Base-by-base conservation (phyloP, 2,329 filamentous ascomycete genomes). In the Fusarium phyllophilum region DNA sequence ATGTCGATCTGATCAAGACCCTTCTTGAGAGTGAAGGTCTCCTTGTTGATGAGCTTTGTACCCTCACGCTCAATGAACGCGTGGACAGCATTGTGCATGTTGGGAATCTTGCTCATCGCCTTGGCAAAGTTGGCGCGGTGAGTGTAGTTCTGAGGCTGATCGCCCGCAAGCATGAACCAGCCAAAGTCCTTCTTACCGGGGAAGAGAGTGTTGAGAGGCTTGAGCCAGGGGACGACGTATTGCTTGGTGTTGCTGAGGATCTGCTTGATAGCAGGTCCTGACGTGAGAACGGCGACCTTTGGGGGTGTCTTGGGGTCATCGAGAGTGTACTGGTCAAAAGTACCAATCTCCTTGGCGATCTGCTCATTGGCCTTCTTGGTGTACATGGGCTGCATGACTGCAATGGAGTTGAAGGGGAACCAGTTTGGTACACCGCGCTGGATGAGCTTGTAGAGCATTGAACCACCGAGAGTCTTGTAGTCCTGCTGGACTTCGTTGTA, bases 371-470 rank as follows among this genome's bases (percentile, higher is more conserved):
- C 81, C 45, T 82, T 80, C 72, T 81, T 84, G 9, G 84, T 85
- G 74, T 84, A 86, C 77, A 86, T 82, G 38, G 85, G 84, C 63
- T 86, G 84, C 82, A 86, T 84, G 42, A 86, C 78, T 34, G 81
- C 79, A 10, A 85, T 71, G 0, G 84, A 85, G 78, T 86, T 84
- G 67, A 70, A 80, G 1, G 78, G 77, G 78, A 86, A 87, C 81
- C 83, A 85, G 22, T 81, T 81, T 0, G 86, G 85, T 14, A 87
- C 75, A 15, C 81, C 85, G 12, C 85, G 81, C 64, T 85, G 83
- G 67, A 87, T 83, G 20, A 87, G 81, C 73, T 84, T 85, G 76
- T 87, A 84, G 39, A 85, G 65, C 76, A 86, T 83, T 7, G 84
- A 85, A 0, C 85, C 84, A 8, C 82, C 82, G 13, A 83, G 76